phyloP scores from a whole-genome alignment of 1,284 basidiomycete species.

The Sporisorium exsertum region DNA sequence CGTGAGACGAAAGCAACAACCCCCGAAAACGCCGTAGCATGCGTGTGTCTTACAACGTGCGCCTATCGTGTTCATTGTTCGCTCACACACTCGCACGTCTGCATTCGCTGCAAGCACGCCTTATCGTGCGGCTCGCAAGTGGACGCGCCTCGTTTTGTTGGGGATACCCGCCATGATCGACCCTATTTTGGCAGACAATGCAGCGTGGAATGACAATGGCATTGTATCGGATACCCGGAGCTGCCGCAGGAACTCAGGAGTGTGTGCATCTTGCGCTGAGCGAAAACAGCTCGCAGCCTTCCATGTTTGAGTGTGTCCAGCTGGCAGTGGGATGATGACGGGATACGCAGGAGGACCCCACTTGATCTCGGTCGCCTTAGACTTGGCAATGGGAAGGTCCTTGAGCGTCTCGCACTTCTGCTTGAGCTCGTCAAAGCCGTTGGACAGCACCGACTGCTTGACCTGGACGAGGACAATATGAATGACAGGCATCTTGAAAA shows the following conservation, averaged over 20 bases:
- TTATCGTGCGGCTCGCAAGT: background rate
- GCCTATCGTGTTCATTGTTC: background rate
- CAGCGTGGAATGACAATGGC: too few relatives aligned
- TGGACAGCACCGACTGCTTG: slow-evolving; percentile 57
- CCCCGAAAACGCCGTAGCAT: too few relatives aligned
- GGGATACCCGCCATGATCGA: too few relatives aligned
- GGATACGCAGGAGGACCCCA: slow-evolving; percentile 60
- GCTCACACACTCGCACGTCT: background rate
- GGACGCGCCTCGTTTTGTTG: too few relatives aligned
- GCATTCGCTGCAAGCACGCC: background rate
- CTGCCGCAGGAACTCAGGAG: too few relatives aligned
- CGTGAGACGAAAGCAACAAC: too few relatives aligned
- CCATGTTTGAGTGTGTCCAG: too few relatives aligned
- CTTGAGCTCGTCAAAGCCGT: slow-evolving; percentile 63
- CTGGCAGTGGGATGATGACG: too few relatives aligned
- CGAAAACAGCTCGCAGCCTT: too few relatives aligned
- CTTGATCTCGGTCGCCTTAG: slow-evolving; percentile 53
- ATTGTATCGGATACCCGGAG: too few relatives aligned
- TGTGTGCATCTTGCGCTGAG: too few relatives aligned
- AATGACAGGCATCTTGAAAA: slow-evolving; percentile 47
- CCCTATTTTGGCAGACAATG: too few relatives aligned
- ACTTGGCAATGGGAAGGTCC: slow-evolving; percentile 50
- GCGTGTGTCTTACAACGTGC: background rate
- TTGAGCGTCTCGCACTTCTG: slow-evolving; percentile 55
- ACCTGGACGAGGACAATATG: slow-evolving; percentile 65